phyloP scores from a whole-genome alignment of 352 stramenopile genomes.

The Globisporangium nagaii region DNA sequence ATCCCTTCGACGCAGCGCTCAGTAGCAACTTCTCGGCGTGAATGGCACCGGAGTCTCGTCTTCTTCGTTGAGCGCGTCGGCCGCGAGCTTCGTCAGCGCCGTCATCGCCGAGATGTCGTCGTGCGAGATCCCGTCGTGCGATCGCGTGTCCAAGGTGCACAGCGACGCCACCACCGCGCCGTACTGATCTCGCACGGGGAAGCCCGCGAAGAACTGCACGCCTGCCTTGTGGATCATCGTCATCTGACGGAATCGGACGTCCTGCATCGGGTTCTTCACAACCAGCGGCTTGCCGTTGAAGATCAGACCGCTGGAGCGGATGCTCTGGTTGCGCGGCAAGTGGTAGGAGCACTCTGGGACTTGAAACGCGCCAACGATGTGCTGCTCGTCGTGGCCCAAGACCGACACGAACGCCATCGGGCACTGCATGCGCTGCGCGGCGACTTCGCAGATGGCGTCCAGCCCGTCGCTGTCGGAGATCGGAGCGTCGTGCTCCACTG shows the following conservation, averaged over 20 bases:
- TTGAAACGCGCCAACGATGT: constrained; percentile 35
- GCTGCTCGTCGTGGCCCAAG: constrained; percentile 17
- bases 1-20: neutral
- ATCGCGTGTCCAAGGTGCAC: constrained; percentile 26
- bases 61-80: constrained; percentile 32
- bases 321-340: constrained; percentile 12
- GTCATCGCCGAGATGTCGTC: constrained; percentile 40
- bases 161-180: constrained; percentile 31
- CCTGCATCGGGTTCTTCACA: constrained; percentile 28
- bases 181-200: constrained; percentile 56
- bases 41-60: neutral
- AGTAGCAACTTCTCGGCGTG: constrained; percentile 19
- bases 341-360: neutral
- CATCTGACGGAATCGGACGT: constrained; percentile 31
- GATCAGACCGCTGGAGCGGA: constrained; percentile 9
- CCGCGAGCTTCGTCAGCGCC: constrained; percentile 47
- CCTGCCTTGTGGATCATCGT: constrained; percentile 28
- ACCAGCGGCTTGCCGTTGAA: constrained; percentile 27
- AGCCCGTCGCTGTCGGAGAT: constrained; percentile 21
- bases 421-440: constrained; percentile 35
- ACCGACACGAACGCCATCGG: constrained; percentile 41
- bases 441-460: constrained; percentile 54
- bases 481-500: constrained; percentile 8
- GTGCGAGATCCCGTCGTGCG: constrained; percentile 27
- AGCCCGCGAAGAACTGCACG: constrained; percentile 50